Base-by-base conservation (phyloP, 2,329 filamentous ascomycete species). In the Plectosphaerella cucumerina region DNA sequence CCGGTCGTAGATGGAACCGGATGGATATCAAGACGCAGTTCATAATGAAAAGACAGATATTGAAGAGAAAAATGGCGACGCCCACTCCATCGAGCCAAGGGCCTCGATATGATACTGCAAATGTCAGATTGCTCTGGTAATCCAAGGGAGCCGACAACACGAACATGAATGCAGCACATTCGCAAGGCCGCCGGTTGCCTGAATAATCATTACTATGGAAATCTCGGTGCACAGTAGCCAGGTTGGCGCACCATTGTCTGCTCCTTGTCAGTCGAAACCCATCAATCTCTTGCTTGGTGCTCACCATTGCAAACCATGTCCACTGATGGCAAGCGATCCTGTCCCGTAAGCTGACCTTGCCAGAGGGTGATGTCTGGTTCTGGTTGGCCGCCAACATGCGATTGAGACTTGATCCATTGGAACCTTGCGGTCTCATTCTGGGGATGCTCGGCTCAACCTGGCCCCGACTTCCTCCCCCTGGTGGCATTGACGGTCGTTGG, bases 271-370 rank as follows among this genome's bases (percentile, higher is more conserved):
- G 39, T 21, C 11, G 8, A 15, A 9, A 15, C 14, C 6, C 15
- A 15, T 15, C 14, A n/a, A 14, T n/a, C 5, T 3, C 6, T 3
- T 8, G 35, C 10, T 4, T n/a, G 11, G 18, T 23, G 37, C 57
- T 37, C 59, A 71, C 70, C 72, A 78, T 78, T 20, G 87, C 89
- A 60, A 91, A 93, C 77, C 85, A 93, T 0, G 87, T 90, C 89
- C 89, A 93, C 58, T 72, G 73, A 55, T 75, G 74, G 53, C 75
- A 81, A 39, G 70, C 72, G 52, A 81, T 75, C 34, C 78, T 68
- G 54, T 80, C 78, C 35, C 72, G 68, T 45, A 81, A 59, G 15
- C 75, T 66, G 44, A 78, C 66, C 44, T 66, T 71, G n/a, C 53
- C 61, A 1, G 34, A 47, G 10, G 56, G 47, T 3, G 47, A 43